Evolutionary conservation across 2,329 filamentous ascomycete genomes (phyloP).

Genomic region (Nemania bipapillata): DNA sequence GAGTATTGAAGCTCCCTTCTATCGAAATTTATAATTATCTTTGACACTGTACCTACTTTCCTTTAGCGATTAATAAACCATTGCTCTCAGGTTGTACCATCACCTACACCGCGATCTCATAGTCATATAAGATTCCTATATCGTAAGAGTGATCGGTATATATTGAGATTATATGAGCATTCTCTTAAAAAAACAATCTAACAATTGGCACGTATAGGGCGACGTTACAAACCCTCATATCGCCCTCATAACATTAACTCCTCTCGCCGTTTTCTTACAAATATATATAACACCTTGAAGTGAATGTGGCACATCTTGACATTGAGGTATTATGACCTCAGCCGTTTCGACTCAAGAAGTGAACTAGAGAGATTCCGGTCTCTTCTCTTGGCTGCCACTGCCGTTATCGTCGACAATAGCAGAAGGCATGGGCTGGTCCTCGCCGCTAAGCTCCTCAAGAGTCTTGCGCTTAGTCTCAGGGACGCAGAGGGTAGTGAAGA

Average conservation of each 20-base stretch:
- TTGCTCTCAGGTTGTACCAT: no score
- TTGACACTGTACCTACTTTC: neutral
- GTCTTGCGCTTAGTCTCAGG: slow-evolving; percentile 80
- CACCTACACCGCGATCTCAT: no score
- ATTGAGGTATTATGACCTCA: neutral
- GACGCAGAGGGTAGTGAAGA: slow-evolving; percentile 75
- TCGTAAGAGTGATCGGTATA: neutral
- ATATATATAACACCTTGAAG: slow-evolving; percentile 8
- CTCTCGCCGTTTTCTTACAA: neutral
- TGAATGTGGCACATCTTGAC: slow-evolving; percentile 4
- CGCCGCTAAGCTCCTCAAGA: slow-evolving; percentile 70
- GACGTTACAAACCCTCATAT: neutral
- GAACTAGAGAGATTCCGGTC: slow-evolving; percentile 29
- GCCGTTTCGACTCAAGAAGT: neutral
- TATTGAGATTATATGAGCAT: slow-evolving; percentile 20
- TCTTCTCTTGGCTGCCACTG: slow-evolving; percentile 34
- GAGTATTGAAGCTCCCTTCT: neutral
- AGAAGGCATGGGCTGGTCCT: slow-evolving; percentile 43
- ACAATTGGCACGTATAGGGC: neutral
- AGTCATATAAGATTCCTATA: neutral
- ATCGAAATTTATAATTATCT: neutral
- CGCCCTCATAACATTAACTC: slow-evolving; percentile 3
- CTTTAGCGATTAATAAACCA: neutral
- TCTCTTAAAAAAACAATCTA: slow-evolving; percentile 23
- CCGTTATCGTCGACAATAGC: slow-evolving; percentile 5